Percentiles rank a stretch among this genome's conserved stretches.
phyloP scores from a whole-genome alignment of 257 asterid species.

The Jacaranda mimosifolia region DNA sequence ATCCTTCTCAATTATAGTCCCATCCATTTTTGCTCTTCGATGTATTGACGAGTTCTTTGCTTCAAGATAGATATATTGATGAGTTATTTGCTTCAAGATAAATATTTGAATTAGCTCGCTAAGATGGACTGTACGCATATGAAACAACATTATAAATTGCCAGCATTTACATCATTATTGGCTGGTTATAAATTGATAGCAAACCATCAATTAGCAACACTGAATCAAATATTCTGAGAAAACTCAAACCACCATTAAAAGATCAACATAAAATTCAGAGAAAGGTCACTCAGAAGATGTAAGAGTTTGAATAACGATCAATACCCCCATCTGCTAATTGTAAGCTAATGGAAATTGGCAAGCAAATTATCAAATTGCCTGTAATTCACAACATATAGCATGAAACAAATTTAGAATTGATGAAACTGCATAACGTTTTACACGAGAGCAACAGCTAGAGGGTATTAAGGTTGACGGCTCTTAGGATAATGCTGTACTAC shows the following conservation, averaged over 20 bases:
- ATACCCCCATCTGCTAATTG: neutral
- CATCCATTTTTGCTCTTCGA: neutral
- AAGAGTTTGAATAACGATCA: neutral
- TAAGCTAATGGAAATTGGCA: neutral
- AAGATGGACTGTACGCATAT: too few species aligned
- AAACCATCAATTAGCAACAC: too few species aligned
- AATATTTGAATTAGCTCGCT: too few species aligned
- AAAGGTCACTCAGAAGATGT: neutral
- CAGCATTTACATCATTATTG: too few species aligned
- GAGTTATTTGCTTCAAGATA: too few species aligned
- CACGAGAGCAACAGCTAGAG: neutral
- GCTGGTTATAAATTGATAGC: too few species aligned
- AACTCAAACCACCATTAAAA: neutral
- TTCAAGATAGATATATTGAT: neutral
- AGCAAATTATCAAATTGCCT: neutral
- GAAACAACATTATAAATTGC: too few species aligned
- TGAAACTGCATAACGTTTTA: neutral
- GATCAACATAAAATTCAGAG: neutral
- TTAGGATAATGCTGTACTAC: too few species aligned
- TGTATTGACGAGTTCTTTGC: neutral
- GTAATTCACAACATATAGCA: neutral
- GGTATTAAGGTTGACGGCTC: neutral
- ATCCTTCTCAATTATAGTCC: neutral
- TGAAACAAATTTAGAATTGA: neutral
- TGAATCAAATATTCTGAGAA: neutral